phyloP scores from a whole-genome alignment of 2,329 filamentous ascomycete genomes.

The Ophiostoma novo-ulmi region DNA sequence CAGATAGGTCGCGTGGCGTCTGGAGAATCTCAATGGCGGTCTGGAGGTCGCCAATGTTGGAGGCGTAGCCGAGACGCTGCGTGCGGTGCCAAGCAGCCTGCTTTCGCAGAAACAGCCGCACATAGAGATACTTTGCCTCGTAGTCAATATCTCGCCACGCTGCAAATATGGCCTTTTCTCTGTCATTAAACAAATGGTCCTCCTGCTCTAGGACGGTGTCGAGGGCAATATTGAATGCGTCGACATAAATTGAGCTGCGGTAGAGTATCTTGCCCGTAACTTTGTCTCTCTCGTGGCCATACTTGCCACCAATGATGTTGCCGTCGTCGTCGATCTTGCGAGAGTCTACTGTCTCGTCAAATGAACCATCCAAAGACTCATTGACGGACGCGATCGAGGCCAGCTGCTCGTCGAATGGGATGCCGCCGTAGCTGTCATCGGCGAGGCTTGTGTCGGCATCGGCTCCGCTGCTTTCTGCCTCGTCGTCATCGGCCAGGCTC shows the following conservation, averaged over 20 bases:
- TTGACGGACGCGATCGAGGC: conserved; percentile 22
- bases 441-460: conserved; percentile 5
- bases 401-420: conserved; percentile 10
- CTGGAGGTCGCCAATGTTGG: conserved; percentile 72
- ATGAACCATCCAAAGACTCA: conserved; percentile 18
- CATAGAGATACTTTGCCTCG: conserved; percentile 90
- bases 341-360: background rate
- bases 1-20: conserved; percentile 50
- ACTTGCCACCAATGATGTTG: background rate
- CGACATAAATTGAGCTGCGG: conserved; percentile 87
- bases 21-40: conserved; percentile 63
- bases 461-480: background rate
- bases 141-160: conserved; percentile 71
- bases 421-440: background rate
- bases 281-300: background rate
- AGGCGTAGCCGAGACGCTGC: conserved; percentile 69
- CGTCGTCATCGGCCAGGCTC: conserved; percentile 1
- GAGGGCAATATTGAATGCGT: conserved; percentile 90
- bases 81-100: conserved; percentile 86
- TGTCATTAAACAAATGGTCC: conserved; percentile 75
- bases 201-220: conserved; percentile 88
- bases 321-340: background rate
- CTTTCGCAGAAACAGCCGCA: conserved; percentile 87
- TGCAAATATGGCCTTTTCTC: conserved; percentile 70
- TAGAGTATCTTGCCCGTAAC: conserved; percentile 59